phyloP scores from a whole-genome alignment of 805 yeast genomes.

The Nakazawaea ernobii region DNA sequence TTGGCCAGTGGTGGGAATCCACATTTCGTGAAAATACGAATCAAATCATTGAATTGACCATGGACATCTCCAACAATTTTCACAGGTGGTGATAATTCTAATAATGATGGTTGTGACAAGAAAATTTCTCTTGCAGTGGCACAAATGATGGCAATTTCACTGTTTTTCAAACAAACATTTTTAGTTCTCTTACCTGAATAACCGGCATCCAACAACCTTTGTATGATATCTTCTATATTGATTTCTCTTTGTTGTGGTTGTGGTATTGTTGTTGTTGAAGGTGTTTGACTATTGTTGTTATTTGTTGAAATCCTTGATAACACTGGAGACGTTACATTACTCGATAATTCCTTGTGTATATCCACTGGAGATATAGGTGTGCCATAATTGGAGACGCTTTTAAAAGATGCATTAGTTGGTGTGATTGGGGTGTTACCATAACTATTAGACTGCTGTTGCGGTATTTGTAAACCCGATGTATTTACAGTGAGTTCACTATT shows the following conservation, averaged over 20 bases:
- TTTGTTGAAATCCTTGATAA: conserved; percentile 7
- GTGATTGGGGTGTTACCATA: conserved; percentile 7
- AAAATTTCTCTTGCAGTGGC: conserved; percentile 84
- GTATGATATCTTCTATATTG: conserved; percentile 83
- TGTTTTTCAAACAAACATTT: conserved; percentile 78
- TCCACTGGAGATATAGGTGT: conserved; percentile 7
- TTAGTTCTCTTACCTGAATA: conserved; percentile 92
- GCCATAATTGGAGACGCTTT: conserved; percentile 6
- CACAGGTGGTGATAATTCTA: conserved; percentile 83
- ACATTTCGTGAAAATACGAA: conserved; percentile 88
- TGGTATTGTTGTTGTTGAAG: background rate
- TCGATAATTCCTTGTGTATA: background rate
- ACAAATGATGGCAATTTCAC: conserved; percentile 87
- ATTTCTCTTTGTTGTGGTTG: conserved; percentile 20
- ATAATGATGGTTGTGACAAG: conserved; percentile 80
- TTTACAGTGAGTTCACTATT: conserved; percentile 1
- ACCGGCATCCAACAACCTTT: conserved; percentile 89
- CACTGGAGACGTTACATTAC: background rate
- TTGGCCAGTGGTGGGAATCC: conserved; percentile 96
- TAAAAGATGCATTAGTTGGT: conserved; percentile 9
- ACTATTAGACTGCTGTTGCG: background rate
- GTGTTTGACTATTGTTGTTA: background rate
- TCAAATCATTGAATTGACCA: conserved; percentile 90
- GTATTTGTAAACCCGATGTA: background rate
- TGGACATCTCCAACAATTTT: conserved; percentile 93